Conservation (phyloP, 1,284 basidiomycete species). For the Ganoderma resinaceum region DNA sequence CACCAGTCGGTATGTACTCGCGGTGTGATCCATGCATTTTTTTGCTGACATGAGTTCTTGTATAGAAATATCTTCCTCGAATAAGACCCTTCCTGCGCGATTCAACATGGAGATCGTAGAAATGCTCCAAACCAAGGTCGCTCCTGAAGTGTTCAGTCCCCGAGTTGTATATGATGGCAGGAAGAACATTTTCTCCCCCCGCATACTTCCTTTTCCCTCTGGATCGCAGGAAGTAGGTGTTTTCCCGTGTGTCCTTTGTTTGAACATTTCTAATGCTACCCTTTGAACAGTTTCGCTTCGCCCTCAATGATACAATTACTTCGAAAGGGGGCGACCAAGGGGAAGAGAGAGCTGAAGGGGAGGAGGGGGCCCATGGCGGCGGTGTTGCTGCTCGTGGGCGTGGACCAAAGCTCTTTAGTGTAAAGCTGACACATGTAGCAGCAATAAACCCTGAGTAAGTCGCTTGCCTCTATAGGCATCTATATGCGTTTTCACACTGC, state of each 20-base stretch:
- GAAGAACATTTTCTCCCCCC: conserved; percentile 76
- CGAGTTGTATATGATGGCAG: conserved; percentile 77
- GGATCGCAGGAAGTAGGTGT: conserved; percentile 52
- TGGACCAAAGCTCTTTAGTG: conserved; percentile 64
- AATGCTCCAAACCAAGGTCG: conserved; percentile 59
- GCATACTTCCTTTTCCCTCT: conserved; percentile 58
- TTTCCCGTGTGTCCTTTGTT: conserved; percentile 13
- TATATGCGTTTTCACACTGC: background rate
- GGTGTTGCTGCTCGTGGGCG: background rate
- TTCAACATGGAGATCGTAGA: conserved; percentile 75
- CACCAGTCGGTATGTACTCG: conserved; percentile 64
- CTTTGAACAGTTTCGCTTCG: conserved; percentile 63
- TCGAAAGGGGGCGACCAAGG: conserved; percentile 14
- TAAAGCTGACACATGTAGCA: conserved; percentile 70
- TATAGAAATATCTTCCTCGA: conserved; percentile 64
- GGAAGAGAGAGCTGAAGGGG: background rate
- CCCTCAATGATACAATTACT: conserved; percentile 46
- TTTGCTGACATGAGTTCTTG: conserved; percentile 12
- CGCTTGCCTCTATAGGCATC: no score
- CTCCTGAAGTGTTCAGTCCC: conserved; percentile 67
- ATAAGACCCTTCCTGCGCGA: conserved; percentile 69
- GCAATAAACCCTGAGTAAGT: conserved; percentile 80
- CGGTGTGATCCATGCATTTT: background rate
- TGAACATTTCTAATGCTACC: conserved; percentile 8
- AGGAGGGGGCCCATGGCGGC: no score